Evolutionary conservation across 306 rosid species (phyloP).

Genomic region (Vicia villosa): DNA sequence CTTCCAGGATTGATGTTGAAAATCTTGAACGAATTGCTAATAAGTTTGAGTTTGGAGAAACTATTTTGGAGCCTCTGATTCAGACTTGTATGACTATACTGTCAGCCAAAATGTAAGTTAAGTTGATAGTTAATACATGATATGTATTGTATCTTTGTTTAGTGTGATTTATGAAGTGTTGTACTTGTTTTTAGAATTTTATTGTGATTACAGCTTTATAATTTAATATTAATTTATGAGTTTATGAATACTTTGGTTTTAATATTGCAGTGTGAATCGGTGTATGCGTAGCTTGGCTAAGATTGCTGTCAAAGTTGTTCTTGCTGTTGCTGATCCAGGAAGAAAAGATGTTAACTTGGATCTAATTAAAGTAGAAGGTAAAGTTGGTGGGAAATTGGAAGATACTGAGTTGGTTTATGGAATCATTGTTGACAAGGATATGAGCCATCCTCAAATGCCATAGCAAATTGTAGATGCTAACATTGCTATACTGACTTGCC

Average conservation of each 20-base stretch:
- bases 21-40: slow-evolving; percentile 70
- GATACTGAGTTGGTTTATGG: slow-evolving; percentile 95
- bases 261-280: slow-evolving; percentile 79
- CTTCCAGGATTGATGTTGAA: slow-evolving; percentile 79
- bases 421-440: slow-evolving; percentile 89
- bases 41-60: slow-evolving; percentile 63
- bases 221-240: too few relatives aligned
- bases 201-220: too few relatives aligned
- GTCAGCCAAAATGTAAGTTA: slow-evolving; percentile 85
- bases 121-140: neutral
- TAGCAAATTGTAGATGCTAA: slow-evolving; percentile 88
- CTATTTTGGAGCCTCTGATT: slow-evolving; percentile 73
- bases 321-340: slow-evolving; percentile 95
- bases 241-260: neutral
- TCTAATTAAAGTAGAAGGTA: slow-evolving; percentile 91
- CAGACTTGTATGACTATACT: slow-evolving; percentile 97
- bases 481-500: slow-evolving; percentile 94
- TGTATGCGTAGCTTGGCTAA: slow-evolving; percentile 95
- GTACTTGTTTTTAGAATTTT: too few relatives aligned
- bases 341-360: slow-evolving; percentile 94
- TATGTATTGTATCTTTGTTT: neutral
- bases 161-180: too few relatives aligned
- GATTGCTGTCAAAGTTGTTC: slow-evolving; percentile 92
- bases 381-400: slow-evolving; percentile 96
- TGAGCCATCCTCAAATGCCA: slow-evolving; percentile 99